Conservation (phyloP, 257 asterid genomes). For the Nemophila menziesii region DNA sequence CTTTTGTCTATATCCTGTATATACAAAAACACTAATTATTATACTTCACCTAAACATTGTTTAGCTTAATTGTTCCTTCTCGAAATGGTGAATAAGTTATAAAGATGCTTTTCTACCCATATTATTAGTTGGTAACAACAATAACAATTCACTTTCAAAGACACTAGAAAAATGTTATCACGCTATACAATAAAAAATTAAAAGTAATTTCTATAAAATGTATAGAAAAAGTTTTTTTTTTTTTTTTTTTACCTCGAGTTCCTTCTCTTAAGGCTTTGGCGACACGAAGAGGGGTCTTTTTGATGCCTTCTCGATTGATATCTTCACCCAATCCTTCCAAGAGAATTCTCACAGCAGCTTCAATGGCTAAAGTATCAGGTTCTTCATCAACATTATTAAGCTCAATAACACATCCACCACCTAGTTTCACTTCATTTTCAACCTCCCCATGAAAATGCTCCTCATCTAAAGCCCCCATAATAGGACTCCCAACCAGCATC, state of each 20-base stretch:
- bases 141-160: background rate
- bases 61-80: too few species aligned
- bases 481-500: conserved; percentile 19
- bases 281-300: conserved; percentile 78
- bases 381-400: conserved; percentile 30
- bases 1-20: conserved; percentile 63
- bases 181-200: background rate
- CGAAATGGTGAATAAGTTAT: too few species aligned
- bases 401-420: conserved; percentile 32
- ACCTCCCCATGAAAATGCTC: conserved; percentile 43
- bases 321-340: conserved; percentile 92
- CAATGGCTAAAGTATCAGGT: conserved; percentile 44
- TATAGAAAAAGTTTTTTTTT: background rate
- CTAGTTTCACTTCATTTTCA: conserved; percentile 45
- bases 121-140: background rate
- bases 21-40: background rate
- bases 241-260: conserved; percentile 47
- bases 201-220: background rate
- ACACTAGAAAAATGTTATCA: background rate
- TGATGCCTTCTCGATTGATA: conserved; percentile 72
- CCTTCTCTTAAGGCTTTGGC: conserved; percentile 86
- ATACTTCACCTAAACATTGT: background rate
- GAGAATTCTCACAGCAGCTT: conserved; percentile 75
- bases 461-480: conserved; percentile 90
- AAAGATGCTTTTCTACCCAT: background rate